Conservation (phyloP, 2,329 filamentous ascomycete species). For the Escovopsis weberi region DNA sequence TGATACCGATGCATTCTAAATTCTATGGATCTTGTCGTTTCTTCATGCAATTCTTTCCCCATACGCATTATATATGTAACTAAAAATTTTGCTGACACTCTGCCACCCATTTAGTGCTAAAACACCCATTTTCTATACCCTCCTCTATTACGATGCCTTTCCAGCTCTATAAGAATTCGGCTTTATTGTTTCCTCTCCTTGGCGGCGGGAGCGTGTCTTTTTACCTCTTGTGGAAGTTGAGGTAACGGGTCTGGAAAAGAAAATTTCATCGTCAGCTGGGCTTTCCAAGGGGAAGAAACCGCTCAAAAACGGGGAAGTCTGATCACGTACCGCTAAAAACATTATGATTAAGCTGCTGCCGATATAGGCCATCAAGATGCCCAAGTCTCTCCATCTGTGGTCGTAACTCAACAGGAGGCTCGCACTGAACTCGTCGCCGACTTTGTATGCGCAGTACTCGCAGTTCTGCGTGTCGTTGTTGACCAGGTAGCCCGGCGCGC, state of each 20-base stretch:
- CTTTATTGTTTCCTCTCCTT: too few species aligned
- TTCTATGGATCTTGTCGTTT: neutral
- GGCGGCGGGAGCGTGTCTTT: neutral
- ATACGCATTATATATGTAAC: neutral
- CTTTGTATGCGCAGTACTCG: constrained; percentile 67
- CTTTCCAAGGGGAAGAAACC: neutral
- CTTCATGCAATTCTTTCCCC: too few species aligned
- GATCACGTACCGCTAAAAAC: constrained; percentile 33
- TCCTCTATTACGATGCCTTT: too few species aligned
- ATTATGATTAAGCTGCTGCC: constrained; percentile 59
- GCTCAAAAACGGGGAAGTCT: neutral
- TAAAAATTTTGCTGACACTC: too few species aligned
- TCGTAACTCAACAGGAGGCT: constrained; percentile 51
- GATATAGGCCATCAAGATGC: constrained; percentile 64
- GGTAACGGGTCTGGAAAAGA: constrained; percentile 28
- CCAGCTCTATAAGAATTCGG: too few species aligned
- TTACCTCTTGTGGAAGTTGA: constrained; percentile 39
- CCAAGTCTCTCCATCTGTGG: constrained; percentile 67
- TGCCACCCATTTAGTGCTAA: too few species aligned
- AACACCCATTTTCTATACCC: too few species aligned
- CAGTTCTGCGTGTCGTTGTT: constrained; percentile 52
- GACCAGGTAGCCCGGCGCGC: constrained; percentile 59
- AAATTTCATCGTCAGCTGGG: constrained; percentile 1
- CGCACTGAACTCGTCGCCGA: constrained; percentile 68
- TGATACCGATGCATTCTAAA: neutral